Percentiles rank a stretch among this genome's conserved stretches.
phyloP scores from a whole-genome alignment of 768 basidiomycete genomes.

The Naganishia friedmannii region DNA sequence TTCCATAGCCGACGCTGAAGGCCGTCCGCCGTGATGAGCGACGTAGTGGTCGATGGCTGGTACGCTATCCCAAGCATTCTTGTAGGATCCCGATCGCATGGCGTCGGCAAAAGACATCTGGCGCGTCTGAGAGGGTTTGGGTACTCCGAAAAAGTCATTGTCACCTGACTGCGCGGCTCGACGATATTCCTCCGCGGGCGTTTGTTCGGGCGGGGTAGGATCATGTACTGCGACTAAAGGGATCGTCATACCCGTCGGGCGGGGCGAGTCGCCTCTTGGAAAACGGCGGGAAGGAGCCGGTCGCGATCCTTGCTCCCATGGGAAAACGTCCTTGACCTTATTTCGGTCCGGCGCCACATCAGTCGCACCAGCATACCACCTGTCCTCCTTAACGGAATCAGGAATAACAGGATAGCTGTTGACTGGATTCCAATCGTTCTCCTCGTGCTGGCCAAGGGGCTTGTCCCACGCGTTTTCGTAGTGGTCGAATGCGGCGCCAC shows the following conservation, averaged over 20 bases:
- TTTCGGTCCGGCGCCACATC: slow-evolving; percentile 62
- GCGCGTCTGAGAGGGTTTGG: slow-evolving; percentile 58
- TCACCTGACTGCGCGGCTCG: not conserved
- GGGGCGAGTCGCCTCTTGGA: slow-evolving; percentile 53
- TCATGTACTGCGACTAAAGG: slow-evolving; percentile 7
- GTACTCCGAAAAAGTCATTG: not conserved
- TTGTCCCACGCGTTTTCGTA: slow-evolving; percentile 86
- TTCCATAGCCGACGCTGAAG: slow-evolving; percentile 9
- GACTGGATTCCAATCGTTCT: slow-evolving; percentile 28
- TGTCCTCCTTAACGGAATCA: slow-evolving; percentile 65
- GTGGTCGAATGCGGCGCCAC: slow-evolving; percentile 67
- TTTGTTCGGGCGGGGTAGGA: slow-evolving; percentile 14
- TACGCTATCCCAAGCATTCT: slow-evolving; percentile 80
- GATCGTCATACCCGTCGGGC: slow-evolving; percentile 26
- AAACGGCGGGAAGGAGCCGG: slow-evolving; percentile 44
- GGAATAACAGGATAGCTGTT: slow-evolving; percentile 62
- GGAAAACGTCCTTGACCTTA: slow-evolving; percentile 78
- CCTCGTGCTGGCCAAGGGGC: slow-evolving; percentile 51
- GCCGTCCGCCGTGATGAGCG: slow-evolving; percentile 42
- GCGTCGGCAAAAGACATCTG: slow-evolving; percentile 55
- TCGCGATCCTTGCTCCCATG: slow-evolving; percentile 70
- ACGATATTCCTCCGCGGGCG: not conserved
- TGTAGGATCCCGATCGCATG: slow-evolving; percentile 56
- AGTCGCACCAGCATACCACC: slow-evolving; percentile 59
- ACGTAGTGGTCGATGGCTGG: slow-evolving; percentile 78